These are phyloP conservation scores for Ceratobasidium papillatum DNA, from an alignment of 1,284 basidiomycete genomes.

Conservation along the genomic window DNA sequence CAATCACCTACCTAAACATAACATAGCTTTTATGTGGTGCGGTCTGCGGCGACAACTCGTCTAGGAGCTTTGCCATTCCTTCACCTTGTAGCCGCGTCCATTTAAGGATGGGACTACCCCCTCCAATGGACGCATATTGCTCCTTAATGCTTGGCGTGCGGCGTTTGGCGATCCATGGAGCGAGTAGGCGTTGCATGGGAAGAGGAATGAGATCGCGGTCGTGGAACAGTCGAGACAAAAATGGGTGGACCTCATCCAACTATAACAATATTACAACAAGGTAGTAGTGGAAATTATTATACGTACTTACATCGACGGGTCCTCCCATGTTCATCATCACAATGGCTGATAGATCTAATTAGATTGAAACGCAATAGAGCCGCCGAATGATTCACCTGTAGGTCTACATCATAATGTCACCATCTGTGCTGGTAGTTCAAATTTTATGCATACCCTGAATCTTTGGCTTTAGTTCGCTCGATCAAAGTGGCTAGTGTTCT, in stretches of 20 bases:
- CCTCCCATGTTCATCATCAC: constrained; percentile 99
- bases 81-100: constrained; percentile 92
- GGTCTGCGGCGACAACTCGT: constrained; percentile 90
- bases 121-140: constrained; percentile 95
- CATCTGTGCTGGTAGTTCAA: background rate
- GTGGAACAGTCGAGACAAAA: constrained; percentile 92
- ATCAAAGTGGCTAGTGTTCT: constrained; percentile 16
- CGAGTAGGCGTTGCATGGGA: constrained; percentile 88
- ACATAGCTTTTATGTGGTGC: constrained; percentile 97
- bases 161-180: constrained; percentile 88
- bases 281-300: constrained; percentile 6
- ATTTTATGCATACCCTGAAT: constrained; percentile 7
- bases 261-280: constrained; percentile 50
- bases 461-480: constrained; percentile 5
- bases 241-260: constrained; percentile 88
- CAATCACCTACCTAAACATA: constrained; percentile 77
- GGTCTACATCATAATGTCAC: background rate
- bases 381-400: background rate
- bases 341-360: constrained; percentile 65
- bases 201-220: constrained; percentile 97
- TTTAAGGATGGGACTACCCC: constrained; percentile 95
- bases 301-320: constrained; percentile 78
- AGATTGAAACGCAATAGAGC: background rate
- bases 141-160: constrained; percentile 95
- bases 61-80: constrained; percentile 88